phyloP scores from a whole-genome alignment of 2,329 filamentous ascomycete genomes.

The Emmonsia crescens region DNA sequence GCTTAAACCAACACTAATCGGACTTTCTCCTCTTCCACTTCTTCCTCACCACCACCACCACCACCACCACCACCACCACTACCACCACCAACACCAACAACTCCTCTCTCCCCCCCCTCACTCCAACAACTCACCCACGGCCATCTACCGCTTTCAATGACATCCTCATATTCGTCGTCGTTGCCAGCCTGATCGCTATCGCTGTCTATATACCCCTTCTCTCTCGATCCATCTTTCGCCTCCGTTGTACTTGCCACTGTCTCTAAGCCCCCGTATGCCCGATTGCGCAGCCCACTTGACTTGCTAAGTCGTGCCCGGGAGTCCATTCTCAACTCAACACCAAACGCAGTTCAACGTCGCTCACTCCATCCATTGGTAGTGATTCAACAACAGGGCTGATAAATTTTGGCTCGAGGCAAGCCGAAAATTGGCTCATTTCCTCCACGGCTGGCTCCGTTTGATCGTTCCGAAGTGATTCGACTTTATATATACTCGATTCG shows the following conservation, averaged over 20 bases:
- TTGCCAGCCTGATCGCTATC: background rate
- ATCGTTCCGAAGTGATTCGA: background rate
- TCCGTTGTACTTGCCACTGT: background rate
- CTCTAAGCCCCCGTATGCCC: background rate
- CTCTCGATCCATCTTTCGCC: background rate
- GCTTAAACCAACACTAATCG: background rate
- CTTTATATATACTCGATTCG: background rate
- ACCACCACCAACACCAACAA: background rate
- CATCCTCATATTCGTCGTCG: background rate
- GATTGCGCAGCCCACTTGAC: background rate
- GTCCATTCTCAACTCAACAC: background rate
- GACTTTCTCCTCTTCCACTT: background rate
- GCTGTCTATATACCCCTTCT: background rate
- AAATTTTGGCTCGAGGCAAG: background rate
- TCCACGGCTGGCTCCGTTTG: background rate
- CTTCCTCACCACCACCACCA: background rate
- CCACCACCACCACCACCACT: background rate
- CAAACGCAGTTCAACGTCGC: background rate
- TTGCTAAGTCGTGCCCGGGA: background rate
- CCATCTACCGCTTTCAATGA: background rate
- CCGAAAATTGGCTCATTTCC: background rate
- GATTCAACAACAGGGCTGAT: background rate
- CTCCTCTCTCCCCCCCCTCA: background rate
- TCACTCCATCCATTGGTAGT: background rate
- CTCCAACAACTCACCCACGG: background rate